phyloP scores from a whole-genome alignment of 805 yeast genomes.

The Metschnikowia continentalis region DNA sequence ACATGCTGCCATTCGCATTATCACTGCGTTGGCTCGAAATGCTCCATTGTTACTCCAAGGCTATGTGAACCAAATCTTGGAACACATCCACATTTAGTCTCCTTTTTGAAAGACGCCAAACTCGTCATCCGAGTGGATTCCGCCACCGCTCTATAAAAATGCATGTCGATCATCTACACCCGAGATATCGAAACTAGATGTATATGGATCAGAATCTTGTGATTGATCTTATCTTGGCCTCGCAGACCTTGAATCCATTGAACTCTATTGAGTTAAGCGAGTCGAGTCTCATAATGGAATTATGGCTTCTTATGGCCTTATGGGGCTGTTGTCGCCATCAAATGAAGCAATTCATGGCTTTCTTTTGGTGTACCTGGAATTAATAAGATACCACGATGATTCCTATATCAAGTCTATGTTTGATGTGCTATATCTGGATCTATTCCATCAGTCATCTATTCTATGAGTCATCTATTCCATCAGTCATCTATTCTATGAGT shows the following conservation, averaged over 20 bases:
- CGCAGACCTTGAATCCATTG: conserved; percentile 44
- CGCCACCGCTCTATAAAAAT: conserved; percentile 72
- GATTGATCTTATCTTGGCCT: conserved; percentile 69
- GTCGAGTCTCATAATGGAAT: conserved; percentile 4
- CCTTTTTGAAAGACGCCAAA: conserved; percentile 80
- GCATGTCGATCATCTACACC: conserved; percentile 73
- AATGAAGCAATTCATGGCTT: conserved; percentile 82
- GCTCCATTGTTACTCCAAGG: conserved; percentile 81
- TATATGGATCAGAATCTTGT: conserved; percentile 70
- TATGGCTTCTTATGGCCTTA: conserved; percentile 6
- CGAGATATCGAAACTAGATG: conserved; percentile 69
- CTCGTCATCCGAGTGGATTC: conserved; percentile 75
- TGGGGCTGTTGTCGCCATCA: conserved; percentile 20
- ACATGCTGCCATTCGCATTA: conserved; percentile 84
- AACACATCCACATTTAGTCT: conserved; percentile 83
- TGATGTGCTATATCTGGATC: conserved; percentile 74
- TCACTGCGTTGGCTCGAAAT: conserved; percentile 78
- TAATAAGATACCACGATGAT: conserved; percentile 64
- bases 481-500: no score
- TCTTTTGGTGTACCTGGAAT: conserved; percentile 73
- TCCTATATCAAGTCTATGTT: conserved; percentile 66
- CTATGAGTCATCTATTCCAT: no score
- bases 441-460: no score
- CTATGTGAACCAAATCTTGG: conserved; percentile 72
- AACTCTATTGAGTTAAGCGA: conserved; percentile 12